These are phyloP conservation scores for Cystobasidium pallidum DNA, from an alignment of 1,284 basidiomycete genomes.

Conservation along the genomic window DNA sequence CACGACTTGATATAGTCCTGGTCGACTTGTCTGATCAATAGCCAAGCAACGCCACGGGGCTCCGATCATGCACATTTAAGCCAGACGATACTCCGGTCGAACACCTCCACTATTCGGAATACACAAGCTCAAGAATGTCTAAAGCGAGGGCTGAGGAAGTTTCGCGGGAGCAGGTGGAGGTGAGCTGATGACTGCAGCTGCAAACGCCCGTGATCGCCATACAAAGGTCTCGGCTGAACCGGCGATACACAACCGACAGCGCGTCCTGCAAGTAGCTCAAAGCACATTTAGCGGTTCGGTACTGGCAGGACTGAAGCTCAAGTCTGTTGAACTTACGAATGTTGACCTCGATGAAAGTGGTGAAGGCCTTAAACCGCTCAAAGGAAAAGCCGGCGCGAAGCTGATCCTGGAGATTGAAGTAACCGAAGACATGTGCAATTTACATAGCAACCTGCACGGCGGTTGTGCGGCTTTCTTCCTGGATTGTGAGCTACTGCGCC, in stretches of 20 bases:
- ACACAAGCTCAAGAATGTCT: background rate
- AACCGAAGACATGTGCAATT: constrained; percentile 34
- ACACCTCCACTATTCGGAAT: too few relatives aligned
- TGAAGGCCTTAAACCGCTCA: constrained; percentile 17
- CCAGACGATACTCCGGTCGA: too few relatives aligned
- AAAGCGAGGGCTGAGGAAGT: background rate
- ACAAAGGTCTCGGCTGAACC: background rate
- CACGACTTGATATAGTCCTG: too few relatives aligned
- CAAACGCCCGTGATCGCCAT: background rate
- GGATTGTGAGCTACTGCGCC: constrained; percentile 7
- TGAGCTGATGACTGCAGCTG: background rate
- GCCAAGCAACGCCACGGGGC: background rate
- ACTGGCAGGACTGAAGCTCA: constrained; percentile 10
- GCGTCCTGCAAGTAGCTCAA: constrained; percentile 10
- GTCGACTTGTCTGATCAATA: too few relatives aligned
- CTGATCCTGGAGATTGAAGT: constrained; percentile 31
- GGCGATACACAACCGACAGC: background rate
- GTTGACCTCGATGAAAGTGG: constrained; percentile 7
- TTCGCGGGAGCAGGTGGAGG: constrained; percentile 24
- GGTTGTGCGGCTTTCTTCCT: constrained; percentile 39
- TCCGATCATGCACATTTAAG: constrained; percentile 2
- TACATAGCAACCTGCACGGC: constrained; percentile 30
- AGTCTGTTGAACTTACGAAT: constrained; percentile 4
- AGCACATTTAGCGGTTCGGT: constrained; percentile 15
- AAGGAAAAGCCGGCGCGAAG: constrained; percentile 34